Evolutionary conservation across 1,139 yeast species (phyloP).

Genomic region (Geotrichum klebahnii): DNA sequence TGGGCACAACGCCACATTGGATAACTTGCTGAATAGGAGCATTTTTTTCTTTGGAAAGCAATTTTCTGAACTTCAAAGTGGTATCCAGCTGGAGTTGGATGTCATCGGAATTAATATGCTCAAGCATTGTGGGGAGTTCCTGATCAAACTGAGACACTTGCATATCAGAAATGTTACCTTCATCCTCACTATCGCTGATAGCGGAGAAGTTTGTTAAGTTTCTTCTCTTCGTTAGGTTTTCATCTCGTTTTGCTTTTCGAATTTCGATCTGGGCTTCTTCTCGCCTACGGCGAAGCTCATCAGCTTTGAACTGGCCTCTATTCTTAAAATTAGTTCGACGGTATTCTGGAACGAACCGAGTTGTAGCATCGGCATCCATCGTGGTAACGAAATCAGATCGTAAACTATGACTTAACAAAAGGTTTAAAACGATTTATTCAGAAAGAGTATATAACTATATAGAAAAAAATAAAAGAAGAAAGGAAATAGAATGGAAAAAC

Average conservation of each 20-base stretch:
- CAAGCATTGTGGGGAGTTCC: slow-evolving; percentile 1
- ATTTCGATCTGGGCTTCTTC: slow-evolving; percentile 96
- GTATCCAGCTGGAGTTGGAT: slow-evolving; percentile 82
- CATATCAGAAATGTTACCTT: slow-evolving; percentile 31
- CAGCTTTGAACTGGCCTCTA: slow-evolving; percentile 89
- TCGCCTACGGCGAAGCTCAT: slow-evolving; percentile 95
- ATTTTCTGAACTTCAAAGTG: slow-evolving; percentile 88
- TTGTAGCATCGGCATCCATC: slow-evolving; percentile 77
- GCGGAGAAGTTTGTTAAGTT: slow-evolving; percentile 51
- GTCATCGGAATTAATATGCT: slow-evolving; percentile 57
- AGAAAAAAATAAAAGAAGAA: not conserved
- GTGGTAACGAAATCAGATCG: slow-evolving; percentile 2
- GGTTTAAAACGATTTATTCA: not conserved
- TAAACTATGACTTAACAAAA: not conserved
- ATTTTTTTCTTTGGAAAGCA: slow-evolving; percentile 86
- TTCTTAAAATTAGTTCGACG: slow-evolving; percentile 95
- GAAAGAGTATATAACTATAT: no score
- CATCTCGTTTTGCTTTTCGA: slow-evolving; percentile 94
- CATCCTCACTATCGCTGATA: slow-evolving; percentile 49
- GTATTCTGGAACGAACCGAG: slow-evolving; percentile 91
- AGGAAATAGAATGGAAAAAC: no score
- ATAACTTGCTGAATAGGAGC: slow-evolving; percentile 96
- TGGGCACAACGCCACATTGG: slow-evolving; percentile 87
- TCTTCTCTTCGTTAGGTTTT: slow-evolving; percentile 87
- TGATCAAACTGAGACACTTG: not conserved